These are phyloP conservation scores for Nigrospora sphaerica DNA, from an alignment of 2,329 filamentous ascomycete genomes.

Conservation along the genomic window DNA sequence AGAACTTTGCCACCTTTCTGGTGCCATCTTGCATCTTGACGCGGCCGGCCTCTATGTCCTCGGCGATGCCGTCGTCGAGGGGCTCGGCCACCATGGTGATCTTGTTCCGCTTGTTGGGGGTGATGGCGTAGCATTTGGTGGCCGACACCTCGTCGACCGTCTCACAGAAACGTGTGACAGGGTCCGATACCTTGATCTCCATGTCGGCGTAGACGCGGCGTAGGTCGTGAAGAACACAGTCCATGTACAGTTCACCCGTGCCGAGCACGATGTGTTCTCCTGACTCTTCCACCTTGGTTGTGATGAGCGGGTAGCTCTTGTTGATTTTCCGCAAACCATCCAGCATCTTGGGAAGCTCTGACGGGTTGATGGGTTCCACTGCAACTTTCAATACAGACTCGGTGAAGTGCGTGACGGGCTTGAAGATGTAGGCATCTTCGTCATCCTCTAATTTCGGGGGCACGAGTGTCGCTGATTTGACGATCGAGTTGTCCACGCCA, in stretches of 20 bases:
- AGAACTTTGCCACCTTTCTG: slow-evolving; percentile 90
- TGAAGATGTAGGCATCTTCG: slow-evolving; percentile 93
- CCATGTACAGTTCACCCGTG: slow-evolving; percentile 99
- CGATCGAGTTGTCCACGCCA: slow-evolving; percentile 94
- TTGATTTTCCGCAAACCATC: slow-evolving; percentile 95
- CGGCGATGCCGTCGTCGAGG: slow-evolving; percentile 86
- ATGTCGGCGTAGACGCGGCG: slow-evolving; percentile 93
- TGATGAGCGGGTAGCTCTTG: slow-evolving; percentile 93
- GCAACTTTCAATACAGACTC: slow-evolving; percentile 97
- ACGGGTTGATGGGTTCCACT: slow-evolving; percentile 96
- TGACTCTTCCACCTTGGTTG: slow-evolving; percentile 95
- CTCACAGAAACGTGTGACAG: slow-evolving; percentile 94
- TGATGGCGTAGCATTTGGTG: slow-evolving; percentile 96
- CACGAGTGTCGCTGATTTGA: slow-evolving; percentile 92
- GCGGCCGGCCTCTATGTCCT: slow-evolving; percentile 85
- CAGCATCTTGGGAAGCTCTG: slow-evolving; percentile 96
- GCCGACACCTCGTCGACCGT: slow-evolving; percentile 96
- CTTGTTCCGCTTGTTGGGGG: slow-evolving; percentile 99
- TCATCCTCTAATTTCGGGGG: slow-evolving; percentile 73
- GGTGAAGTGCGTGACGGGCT: slow-evolving; percentile 86
- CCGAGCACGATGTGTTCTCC: slow-evolving; percentile 93
- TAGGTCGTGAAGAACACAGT: slow-evolving; percentile 93
- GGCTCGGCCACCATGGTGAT: slow-evolving; percentile 98
- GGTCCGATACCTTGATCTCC: slow-evolving; percentile 98
- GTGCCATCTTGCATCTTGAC: slow-evolving; percentile 92